Evolutionary conservation across 108 stramenopile genomes (phyloP), one percentile per base, ranked within the genome.

Genomic region (Nannochloropsis salina): DNA sequence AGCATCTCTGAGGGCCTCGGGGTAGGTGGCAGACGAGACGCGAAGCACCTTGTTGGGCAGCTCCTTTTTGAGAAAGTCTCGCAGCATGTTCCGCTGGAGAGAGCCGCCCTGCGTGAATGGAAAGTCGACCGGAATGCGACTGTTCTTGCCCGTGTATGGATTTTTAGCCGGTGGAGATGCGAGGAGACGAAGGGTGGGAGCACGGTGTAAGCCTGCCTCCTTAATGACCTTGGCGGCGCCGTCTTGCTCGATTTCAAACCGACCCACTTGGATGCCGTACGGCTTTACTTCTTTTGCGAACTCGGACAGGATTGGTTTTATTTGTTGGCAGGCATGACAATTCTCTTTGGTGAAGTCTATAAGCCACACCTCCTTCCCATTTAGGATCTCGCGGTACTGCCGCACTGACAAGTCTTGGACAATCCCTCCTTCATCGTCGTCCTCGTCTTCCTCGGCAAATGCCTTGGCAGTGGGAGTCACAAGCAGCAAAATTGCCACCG

Each of bases 321-420:
- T 74, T n/a, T 74, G 15, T 74, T 74, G 61, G 61, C 61, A 74
- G 61, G 61, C 61, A 2, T 15, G 61, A n/a, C 61, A 74, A n/a
- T 74, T n/a, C 20, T 74, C 61, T n/a, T 74, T 74, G 61, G 61
- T 74, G n/a, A 74, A 74, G 61, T 74, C 61, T n/a, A 74, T n/a
- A 74, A 74, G n/a, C 61, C 61, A 74, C 3, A 74, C 61, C 20
- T 74, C 61, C 20, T n/a, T 74, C n/a, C 61, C 61, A n/a, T 74
- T n/a, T n/a, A 74, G n/a, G n/a, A 74, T 74, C 4, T 74, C 61
- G n/a, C 6, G 61, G 6, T 74, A 74, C 61, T n/a, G 15, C 20
- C 61, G 20, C 61, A 74, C 61, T n/a, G 61, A 74, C 61, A 74
- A 74, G 61, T 74, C 61, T n/a, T 74, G 61, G 61, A 74, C n/a